Percentiles rank a stretch among this genome's conserved stretches.
Evolutionary conservation across 495 filamentous ascomycete species (phyloP).

Genomic region (Bombardia bombarda): DNA sequence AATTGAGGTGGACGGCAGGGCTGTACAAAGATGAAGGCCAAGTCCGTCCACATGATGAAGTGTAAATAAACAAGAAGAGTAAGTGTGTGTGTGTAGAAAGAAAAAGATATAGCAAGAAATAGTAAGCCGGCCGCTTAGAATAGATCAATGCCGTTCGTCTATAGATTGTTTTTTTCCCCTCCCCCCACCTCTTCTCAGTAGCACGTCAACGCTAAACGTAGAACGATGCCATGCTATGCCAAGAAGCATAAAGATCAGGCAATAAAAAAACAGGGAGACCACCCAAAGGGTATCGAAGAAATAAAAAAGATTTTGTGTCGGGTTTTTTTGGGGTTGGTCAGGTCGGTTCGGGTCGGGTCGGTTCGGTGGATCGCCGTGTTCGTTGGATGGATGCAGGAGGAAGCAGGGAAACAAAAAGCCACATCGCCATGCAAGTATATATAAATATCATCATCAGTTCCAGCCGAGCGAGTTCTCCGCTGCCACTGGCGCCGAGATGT

Average conservation of each 20-base stretch:
- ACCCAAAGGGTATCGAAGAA: conserved; percentile 44
- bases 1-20: conserved; percentile 10
- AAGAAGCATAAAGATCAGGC: no score
- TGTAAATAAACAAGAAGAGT: conserved; percentile 16
- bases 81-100: no score
- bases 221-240: conserved; percentile 12
- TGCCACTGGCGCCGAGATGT: conserved; percentile 80
- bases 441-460: conserved; percentile 57
- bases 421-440: conserved; percentile 17
- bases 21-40: conserved; percentile 13
- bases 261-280: conserved; percentile 16
- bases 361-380: no score
- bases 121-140: conserved; percentile 6
- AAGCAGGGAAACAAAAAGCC: no score
- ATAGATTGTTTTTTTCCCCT: conserved; percentile 1
- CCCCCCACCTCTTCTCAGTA: background rate
- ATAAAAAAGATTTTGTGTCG: conserved; percentile 7
- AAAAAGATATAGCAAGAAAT: no score
- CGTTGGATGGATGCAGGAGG: conserved; percentile 9
- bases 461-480: conserved; percentile 97
- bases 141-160: background rate
- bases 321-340: background rate
- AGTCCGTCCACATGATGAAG: conserved; percentile 15
- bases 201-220: conserved; percentile 2
- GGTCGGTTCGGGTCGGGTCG: conserved; percentile 5